Evolutionary conservation across 495 filamentous ascomycete genomes (phyloP), one percentile per base, ranked within the genome.

Genomic region (Cercophora scortea): DNA sequence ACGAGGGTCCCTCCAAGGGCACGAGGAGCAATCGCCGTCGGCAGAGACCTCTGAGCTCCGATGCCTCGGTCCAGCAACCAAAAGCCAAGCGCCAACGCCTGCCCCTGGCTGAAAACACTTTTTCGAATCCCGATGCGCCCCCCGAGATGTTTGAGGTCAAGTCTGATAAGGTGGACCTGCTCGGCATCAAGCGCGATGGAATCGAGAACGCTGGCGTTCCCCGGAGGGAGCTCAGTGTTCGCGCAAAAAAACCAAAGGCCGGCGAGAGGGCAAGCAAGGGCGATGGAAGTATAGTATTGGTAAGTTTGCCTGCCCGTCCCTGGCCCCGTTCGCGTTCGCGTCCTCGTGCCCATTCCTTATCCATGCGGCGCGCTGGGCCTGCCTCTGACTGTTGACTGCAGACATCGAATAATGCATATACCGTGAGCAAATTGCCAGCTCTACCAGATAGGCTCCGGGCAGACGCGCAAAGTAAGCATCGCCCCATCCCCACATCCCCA

Each of bases 361-460:
- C 33, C 40, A 19, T 11, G 15, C 47, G 42, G 42, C 38, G 17
- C 34, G 10, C 8, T 38, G 6, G 32, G 46, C 46, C 38, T 25
- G 34, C 9, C 32, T 45, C 61, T 70, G 42, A 64, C 62, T 56
- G 41, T 32, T 42, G 54, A 50, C 49, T 18, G 10, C 49, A 95
- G 90, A 91, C 90, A 15, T 85, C 84, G 63, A 97, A 89, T 59
- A 84, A 87, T 62, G 88, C 86, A 50, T 96, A 93, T 61, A 83
- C 79, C 34, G 90, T 97, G 35, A 87, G 86, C 50, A 87, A 88
- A 61, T 81, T 97, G 25, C 87, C 90, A 49, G 81, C 82, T 38
- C 73, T 94, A 17, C 90, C 91, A 41, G 82, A 90, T 52, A 77
- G 81, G 50, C 74, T 96, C 45, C 83, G 82, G 19, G 69, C 74